Conservation (phyloP, 2,329 filamentous ascomycete genomes). For the Colletotrichum destructivum region DNA sequence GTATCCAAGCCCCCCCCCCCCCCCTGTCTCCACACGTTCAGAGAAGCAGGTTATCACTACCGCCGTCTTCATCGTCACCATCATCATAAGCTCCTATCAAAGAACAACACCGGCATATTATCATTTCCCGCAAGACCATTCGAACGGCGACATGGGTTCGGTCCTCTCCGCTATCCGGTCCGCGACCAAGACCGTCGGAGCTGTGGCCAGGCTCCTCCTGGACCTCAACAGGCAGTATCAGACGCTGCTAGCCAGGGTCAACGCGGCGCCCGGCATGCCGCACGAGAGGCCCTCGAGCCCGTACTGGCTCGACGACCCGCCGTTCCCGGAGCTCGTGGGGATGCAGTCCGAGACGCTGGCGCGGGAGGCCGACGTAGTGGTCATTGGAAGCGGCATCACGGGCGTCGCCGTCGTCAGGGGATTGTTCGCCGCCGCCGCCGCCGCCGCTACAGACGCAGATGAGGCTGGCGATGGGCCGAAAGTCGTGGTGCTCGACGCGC, state of each 20-base stretch:
- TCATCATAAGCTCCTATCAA: too few species aligned
- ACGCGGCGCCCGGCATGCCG: slow-evolving; percentile 57
- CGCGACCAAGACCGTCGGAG: slow-evolving; percentile 44
- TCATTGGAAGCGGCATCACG: slow-evolving; percentile 71
- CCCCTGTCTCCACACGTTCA: not conserved
- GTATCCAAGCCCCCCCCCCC: not conserved
- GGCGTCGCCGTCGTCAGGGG: slow-evolving; percentile 57
- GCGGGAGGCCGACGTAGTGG: slow-evolving; percentile 60
- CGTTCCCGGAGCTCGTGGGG: slow-evolving; percentile 58
- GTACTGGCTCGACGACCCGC: slow-evolving; percentile 63
- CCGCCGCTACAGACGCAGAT: slow-evolving; percentile 16
- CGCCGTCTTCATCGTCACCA: too few species aligned
- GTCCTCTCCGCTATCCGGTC: slow-evolving; percentile 50
- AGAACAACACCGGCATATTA: too few species aligned
- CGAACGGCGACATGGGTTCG: slow-evolving; percentile 50
- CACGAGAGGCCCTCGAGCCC: slow-evolving; percentile 57
- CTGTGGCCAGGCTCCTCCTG: slow-evolving; percentile 47
- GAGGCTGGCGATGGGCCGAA: slow-evolving; percentile 14
- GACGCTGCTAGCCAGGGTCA: slow-evolving; percentile 50
- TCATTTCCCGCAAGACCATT: too few species aligned
- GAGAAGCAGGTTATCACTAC: too few species aligned
- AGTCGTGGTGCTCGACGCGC: slow-evolving; percentile 66
- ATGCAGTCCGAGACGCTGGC: slow-evolving; percentile 54
- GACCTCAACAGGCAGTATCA: slow-evolving; percentile 48
- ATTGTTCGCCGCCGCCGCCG: slow-evolving; percentile 42